Percentiles rank a stretch among this genome's conserved stretches.
Conservation (phyloP, 805 yeast genomes). For the Vanderwaltozyma yarrowii region DNA sequence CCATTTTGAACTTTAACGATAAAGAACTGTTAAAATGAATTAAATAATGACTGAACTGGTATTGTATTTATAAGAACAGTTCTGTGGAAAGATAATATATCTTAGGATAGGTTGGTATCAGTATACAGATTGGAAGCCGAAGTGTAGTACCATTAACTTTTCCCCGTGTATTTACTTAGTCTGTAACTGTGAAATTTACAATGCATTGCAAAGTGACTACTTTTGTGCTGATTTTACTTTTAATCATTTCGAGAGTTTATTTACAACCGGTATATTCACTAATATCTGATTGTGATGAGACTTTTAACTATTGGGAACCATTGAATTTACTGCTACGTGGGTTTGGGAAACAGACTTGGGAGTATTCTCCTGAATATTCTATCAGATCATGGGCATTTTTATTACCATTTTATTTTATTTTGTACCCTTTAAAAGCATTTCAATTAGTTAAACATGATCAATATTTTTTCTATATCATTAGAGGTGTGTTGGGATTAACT, state of each 20-base stretch:
- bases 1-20: too few relatives aligned
- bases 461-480: slow-evolving; percentile 21
- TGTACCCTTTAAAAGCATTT: slow-evolving; percentile 16
- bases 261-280: slow-evolving; percentile 41
- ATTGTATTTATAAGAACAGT: too few relatives aligned
- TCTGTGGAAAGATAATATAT: too few relatives aligned
- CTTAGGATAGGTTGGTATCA: too few relatives aligned
- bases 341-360: slow-evolving; percentile 95
- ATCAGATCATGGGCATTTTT: slow-evolving; percentile 80
- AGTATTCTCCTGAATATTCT: slow-evolving; percentile 82
- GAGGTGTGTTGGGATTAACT: slow-evolving; percentile 18
- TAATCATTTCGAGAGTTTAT: slow-evolving; percentile 20
- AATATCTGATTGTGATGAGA: slow-evolving; percentile 87
- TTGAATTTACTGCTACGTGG: slow-evolving; percentile 65
- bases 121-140: too few relatives aligned
- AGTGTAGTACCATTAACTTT: too few relatives aligned
- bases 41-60: too few relatives aligned
- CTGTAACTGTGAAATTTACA: not conserved
- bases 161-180: too few relatives aligned
- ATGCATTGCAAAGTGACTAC: not conserved
- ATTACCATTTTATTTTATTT: slow-evolving; percentile 31
- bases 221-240: not conserved
- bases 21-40: too few relatives aligned
- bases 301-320: slow-evolving; percentile 93
- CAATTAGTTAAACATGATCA: slow-evolving; percentile 18